Base-by-base conservation (phyloP, 2,329 filamentous ascomycete species). In the Calonectria leucothoes region DNA sequence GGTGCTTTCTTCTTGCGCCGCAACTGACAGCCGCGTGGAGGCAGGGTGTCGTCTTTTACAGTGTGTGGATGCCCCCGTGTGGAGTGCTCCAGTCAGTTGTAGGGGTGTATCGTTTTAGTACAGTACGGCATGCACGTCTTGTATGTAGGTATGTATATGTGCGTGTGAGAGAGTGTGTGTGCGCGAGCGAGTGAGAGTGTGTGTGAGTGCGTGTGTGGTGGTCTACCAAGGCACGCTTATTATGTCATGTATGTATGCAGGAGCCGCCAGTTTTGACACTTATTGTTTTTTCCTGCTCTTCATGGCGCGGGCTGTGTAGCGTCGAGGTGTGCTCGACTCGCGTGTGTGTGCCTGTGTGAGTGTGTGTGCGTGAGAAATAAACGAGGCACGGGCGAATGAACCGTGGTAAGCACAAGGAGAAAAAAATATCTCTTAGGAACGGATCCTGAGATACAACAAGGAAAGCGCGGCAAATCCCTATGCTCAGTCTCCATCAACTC, bases 1-100 rank as follows among this genome's bases (percentile, higher is more conserved):
- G 52, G 55, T 31, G 66, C 45, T 72, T 77, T 78, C 72, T 71
- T 69, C 70, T 77, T 79, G 71, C 72, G 77, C 75, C 77, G 75
- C 61, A 78, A 72, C 70, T 72, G 70, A 72, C 70, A 72, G 70
- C 65, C 70, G 70, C 70, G 65, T 72, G 70, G 65, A 72, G 70
- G 67, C 65, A 49, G 65, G 66, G 65, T 72, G 70, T 65, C 70
- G 68, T 57, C 67, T 64, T 65, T 55, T 72, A 37, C 37, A 35
- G 33, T 57, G 55, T 39, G 65, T 72, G 70, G 70, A 72, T 68
- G 65, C 52, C 39, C 39, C 59, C 35, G 64, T 72, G 70, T 72
- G 70, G 70, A 72, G 70, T 48, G 70, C 25, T 45, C 23, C 23
- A 45, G 59, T 48, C 37, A 25, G 59, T 33, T 15, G 59, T 64